phyloP scores from a whole-genome alignment of 2,329 filamentous ascomycete species.

The Epichloe scottii region DNA sequence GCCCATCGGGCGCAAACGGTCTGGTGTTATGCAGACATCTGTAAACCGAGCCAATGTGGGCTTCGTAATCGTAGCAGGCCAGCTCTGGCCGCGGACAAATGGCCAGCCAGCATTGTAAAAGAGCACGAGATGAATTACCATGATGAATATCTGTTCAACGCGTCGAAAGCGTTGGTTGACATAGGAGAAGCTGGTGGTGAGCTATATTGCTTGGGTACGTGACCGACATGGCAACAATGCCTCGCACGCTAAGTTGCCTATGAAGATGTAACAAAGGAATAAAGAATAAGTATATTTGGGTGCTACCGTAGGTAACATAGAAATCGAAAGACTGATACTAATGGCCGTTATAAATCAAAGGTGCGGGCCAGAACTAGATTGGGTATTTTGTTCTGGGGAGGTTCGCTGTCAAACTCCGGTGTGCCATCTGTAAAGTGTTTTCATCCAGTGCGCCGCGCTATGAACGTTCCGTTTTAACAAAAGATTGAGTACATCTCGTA shows the following conservation, averaged over 20 bases:
- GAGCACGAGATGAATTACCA: background rate
- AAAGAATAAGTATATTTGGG: background rate
- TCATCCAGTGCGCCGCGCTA: conserved; percentile 12
- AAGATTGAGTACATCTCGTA: background rate
- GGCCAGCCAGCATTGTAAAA: background rate
- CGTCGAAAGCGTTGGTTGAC: background rate
- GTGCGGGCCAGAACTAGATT: background rate
- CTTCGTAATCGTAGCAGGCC: too few relatives aligned
- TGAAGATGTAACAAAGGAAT: background rate
- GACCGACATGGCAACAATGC: background rate
- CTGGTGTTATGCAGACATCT: too few relatives aligned
- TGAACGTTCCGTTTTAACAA: background rate
- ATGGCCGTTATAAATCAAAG: background rate
- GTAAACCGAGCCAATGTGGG: too few relatives aligned
- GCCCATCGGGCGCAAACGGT: too few relatives aligned
- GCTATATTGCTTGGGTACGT: background rate
- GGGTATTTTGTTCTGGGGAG: background rate
- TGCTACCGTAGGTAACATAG: background rate
- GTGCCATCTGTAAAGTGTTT: background rate
- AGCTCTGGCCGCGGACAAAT: background rate
- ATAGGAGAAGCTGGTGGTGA: background rate
- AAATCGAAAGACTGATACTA: background rate
- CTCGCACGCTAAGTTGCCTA: background rate
- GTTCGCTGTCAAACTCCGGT: background rate
- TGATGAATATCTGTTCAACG: background rate